Base-by-base conservation (phyloP, 352 stramenopile species). In the Aphanomyces stellatus region DNA sequence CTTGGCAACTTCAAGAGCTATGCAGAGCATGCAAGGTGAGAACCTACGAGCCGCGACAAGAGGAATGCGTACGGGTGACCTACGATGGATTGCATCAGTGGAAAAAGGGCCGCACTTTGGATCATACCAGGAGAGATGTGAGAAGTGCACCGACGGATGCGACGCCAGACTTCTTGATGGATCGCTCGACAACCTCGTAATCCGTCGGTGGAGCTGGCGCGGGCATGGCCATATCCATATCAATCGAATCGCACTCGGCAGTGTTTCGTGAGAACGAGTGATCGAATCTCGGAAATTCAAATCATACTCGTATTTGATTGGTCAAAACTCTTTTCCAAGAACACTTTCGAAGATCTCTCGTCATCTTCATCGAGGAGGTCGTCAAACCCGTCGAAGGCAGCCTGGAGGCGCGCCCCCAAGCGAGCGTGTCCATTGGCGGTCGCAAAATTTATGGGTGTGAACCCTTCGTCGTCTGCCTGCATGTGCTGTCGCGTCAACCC, bases 1-100 rank as follows among this genome's bases (percentile, higher is more conserved):
- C 73, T 93, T 93, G 48, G 90, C 85, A n/a, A 93, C 85, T 66
- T 93, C 85, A 13, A 93, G 70, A 30, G 84, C 84, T 92, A 67
- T 49, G 34, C 49, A 72, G 25, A 31, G 19, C 41, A 30, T 66
- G 33, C 8, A 66, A 19, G 25, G 53, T 31, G 0, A 34, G 43
- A 5, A 65, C 19, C 25, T 8, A 70, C 40, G 41, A 17, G 25
- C 48, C 61, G 37, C 35, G 53, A 31, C 15, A 4, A 5, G 28
- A 77, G n/a, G n/a, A n/a, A n/a, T n/a, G n/a, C 79, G 46, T 84
- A 90, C 81, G 84, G 4, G 84, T 88, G 43, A 90, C 74, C 82
- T 91, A 65, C 22, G 11, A 69, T 8, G 1, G 30, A 33, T 5
- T 53, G n/a, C 15, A 65, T 51, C 3, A 64, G 37, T 11, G 6